A percentile compares a stretch with the other conserved stretches of the same genome.
Evolutionary conservation across 1,139 yeast species (phyloP).

Genomic region (Sugiyamaella neomexicana): DNA sequence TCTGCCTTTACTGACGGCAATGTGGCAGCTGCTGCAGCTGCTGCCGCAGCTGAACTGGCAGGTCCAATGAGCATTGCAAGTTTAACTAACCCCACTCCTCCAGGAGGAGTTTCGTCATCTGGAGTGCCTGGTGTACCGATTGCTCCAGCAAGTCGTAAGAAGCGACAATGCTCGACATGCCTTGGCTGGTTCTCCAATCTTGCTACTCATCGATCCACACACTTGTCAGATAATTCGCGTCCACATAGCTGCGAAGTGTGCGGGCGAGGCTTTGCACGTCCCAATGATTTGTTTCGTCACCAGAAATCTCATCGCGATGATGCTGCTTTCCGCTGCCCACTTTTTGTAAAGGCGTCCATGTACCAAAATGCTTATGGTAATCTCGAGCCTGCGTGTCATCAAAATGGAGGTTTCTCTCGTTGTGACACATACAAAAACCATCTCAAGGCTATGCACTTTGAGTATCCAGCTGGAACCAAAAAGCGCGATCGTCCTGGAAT

Average conservation of each 20-base stretch:
- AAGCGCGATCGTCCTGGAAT: constrained; percentile 71
- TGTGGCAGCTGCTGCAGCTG: constrained; percentile 14
- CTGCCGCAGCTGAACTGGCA: constrained; percentile 8
- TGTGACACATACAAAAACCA: constrained; percentile 93
- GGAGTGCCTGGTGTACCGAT: constrained; percentile 12
- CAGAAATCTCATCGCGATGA: constrained; percentile 64
- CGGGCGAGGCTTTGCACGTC: constrained; percentile 81
- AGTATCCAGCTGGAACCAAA: constrained; percentile 83
- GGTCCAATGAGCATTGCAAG: constrained; percentile 27
- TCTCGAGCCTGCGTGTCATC: constrained; percentile 54
- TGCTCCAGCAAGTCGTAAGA: constrained; percentile 48
- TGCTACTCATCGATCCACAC: constrained; percentile 85
- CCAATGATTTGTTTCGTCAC: constrained; percentile 83
- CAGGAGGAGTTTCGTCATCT: constrained; percentile 15
- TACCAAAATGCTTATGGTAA: constrained; percentile 16
- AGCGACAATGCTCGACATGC: constrained; percentile 85
- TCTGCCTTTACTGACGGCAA: constrained; percentile 12
- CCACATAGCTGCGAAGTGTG: constrained; percentile 80
- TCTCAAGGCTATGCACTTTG: constrained; percentile 84
- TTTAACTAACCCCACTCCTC: constrained; percentile 25
- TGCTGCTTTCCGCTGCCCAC: constrained; percentile 42
- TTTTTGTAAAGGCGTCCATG: constrained; percentile 28
- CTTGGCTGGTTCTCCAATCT: constrained; percentile 71
- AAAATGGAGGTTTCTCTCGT: constrained; percentile 78
- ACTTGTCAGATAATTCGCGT: constrained; percentile 67